Conservation (phyloP, 1,284 basidiomycete genomes). For the Trichosporon sp. region DNA sequence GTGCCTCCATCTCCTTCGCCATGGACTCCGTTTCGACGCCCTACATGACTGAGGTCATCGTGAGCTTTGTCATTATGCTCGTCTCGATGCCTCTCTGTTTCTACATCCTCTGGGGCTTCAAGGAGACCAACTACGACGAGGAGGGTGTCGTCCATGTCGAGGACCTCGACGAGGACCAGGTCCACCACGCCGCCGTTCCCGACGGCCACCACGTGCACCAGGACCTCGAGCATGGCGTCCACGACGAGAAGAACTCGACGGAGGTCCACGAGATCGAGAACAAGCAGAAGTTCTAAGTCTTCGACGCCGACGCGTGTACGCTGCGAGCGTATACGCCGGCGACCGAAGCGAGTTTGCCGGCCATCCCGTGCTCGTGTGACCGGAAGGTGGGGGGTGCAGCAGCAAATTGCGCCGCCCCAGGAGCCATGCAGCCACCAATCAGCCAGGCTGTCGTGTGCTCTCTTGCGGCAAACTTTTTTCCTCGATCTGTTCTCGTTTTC, state of each 20-base stretch:
- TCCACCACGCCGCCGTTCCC: slow-evolving; percentile 29
- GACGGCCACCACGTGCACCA: slow-evolving; percentile 23
- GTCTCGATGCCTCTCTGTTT: slow-evolving; percentile 32
- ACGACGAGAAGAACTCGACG: background rate
- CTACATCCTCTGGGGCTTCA: slow-evolving; percentile 26
- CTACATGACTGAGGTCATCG: slow-evolving; percentile 37
- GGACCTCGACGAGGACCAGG: slow-evolving; percentile 20
- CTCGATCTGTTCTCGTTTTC: too few species aligned
- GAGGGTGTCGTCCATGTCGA: slow-evolving; percentile 32
- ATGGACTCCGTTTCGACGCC: slow-evolving; percentile 52
- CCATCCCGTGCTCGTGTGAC: too few species aligned
- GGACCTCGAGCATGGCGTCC: slow-evolving; percentile 1
- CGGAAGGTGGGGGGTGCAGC: too few species aligned
- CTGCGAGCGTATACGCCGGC: too few species aligned
- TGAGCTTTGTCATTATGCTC: slow-evolving; percentile 34
- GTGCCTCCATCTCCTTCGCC: slow-evolving; percentile 50
- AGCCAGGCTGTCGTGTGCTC: too few species aligned
- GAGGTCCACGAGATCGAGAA: slow-evolving; percentile 3
- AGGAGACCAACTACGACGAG: slow-evolving; percentile 34
- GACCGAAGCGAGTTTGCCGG: too few species aligned
- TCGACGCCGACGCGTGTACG: too few species aligned
- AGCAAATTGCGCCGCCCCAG: too few species aligned
- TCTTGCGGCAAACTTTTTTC: too few species aligned
- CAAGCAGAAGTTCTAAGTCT: background rate
- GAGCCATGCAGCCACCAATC: too few species aligned